phyloP scores from a whole-genome alignment of 2,329 filamentous ascomycete species.

The Pseudogymnoascus sp. region DNA sequence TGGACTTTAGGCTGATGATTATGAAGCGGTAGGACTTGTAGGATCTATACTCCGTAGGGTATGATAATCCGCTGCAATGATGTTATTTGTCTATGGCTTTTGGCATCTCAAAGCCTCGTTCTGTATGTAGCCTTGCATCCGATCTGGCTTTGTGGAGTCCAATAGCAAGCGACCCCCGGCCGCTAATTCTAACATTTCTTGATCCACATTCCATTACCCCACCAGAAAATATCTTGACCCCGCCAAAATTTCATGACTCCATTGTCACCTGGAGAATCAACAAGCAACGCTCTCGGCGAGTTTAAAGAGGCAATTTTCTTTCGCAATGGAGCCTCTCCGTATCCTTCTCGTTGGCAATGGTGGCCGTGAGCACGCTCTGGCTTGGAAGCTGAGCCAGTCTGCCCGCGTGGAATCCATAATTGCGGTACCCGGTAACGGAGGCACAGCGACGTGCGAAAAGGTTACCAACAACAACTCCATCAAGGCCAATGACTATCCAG shows the following conservation, averaged over 20 bases:
- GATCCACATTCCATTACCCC: constrained; percentile 5
- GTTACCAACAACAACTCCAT: constrained; percentile 62
- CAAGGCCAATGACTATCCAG: constrained; percentile 65
- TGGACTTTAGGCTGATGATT: background rate
- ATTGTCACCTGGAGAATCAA: constrained; percentile 2
- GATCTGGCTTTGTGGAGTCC: background rate
- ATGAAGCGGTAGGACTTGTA: constrained; percentile 3
- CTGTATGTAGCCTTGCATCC: background rate
- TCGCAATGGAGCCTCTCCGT: constrained; percentile 37
- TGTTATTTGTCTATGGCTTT: background rate
- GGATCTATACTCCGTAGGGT: constrained; percentile 3
- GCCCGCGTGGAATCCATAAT: constrained; percentile 65
- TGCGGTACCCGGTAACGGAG: constrained; percentile 70
- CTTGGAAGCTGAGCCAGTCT: constrained; percentile 85
- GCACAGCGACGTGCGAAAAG: constrained; percentile 61
- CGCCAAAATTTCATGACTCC: constrained; percentile 7
- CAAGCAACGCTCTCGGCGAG: constrained; percentile 4
- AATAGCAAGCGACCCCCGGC: constrained; percentile 5
- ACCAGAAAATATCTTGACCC: constrained; percentile 5
- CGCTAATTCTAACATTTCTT: constrained; percentile 6
- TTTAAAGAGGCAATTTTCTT: background rate
- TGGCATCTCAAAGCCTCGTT: background rate
- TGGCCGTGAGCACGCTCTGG: constrained; percentile 83
- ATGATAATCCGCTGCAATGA: constrained; percentile 4
- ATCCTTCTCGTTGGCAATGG: constrained; percentile 86